Evolutionary conservation across 2,329 filamentous ascomycete genomes (phyloP).

Genomic region (Hypoxylon sp.): DNA sequence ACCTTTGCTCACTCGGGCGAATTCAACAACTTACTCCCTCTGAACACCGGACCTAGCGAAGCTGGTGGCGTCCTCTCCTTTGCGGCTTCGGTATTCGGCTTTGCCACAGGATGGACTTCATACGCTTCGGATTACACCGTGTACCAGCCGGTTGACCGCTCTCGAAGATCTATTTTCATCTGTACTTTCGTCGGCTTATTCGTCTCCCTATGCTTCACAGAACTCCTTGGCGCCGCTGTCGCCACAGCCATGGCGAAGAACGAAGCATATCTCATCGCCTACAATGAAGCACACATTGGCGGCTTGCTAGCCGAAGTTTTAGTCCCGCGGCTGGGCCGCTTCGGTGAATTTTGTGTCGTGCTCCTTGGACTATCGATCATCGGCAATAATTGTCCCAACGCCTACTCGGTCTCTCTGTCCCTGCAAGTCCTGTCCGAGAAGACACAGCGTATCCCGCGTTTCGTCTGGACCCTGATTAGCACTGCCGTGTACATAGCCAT

Average conservation of each 20-base stretch:
- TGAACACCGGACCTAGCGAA: constrained; percentile 69
- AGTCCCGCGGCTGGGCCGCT: constrained; percentile 71
- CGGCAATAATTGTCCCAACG: constrained; percentile 79
- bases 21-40: constrained; percentile 70
- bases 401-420: constrained; percentile 77
- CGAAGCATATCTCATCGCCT: constrained; percentile 66
- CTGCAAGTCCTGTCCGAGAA: constrained; percentile 75
- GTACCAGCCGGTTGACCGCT: constrained; percentile 76
- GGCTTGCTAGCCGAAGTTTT: constrained; percentile 76
- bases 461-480: constrained; percentile 73
- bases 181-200: constrained; percentile 78
- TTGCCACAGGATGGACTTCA: constrained; percentile 79
- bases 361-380: constrained; percentile 76
- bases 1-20: constrained; percentile 75
- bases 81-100: constrained; percentile 74
- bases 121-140: constrained; percentile 85
- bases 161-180: constrained; percentile 73
- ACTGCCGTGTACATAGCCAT: constrained; percentile 76
- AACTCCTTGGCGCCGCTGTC: constrained; percentile 79
- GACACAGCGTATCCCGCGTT: constrained; percentile 71
- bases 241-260: constrained; percentile 73
- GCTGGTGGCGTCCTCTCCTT: constrained; percentile 74
- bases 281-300: constrained; percentile 70
- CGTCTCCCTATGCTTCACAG: constrained; percentile 78
- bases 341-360: constrained; percentile 79